These are phyloP conservation scores for Ramaria sp. DNA, from an alignment of 768 basidiomycete species.

Conservation along the genomic window DNA sequence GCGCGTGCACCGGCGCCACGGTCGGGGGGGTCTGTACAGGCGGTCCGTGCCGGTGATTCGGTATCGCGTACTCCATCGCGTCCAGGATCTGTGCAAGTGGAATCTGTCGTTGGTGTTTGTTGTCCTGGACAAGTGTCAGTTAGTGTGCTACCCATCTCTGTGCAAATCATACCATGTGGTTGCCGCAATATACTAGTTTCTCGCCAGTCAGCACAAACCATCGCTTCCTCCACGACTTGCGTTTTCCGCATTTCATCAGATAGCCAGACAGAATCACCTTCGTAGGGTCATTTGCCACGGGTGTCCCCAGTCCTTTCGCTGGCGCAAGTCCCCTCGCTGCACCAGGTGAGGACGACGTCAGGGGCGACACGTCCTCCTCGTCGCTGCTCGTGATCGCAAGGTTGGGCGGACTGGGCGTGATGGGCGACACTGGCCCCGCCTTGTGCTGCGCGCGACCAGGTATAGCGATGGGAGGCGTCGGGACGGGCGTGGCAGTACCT, in stretches of 20 bases:
- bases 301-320: conserved; percentile 22
- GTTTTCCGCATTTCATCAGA: conserved; percentile 92
- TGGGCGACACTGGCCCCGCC: conserved; percentile 12
- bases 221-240: conserved; percentile 91
- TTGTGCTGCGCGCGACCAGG: conserved; percentile 30
- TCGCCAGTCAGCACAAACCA: conserved; percentile 95
- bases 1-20: conserved; percentile 26
- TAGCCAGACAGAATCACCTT: conserved; percentile 85
- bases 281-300: conserved; percentile 41
- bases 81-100: conserved; percentile 80
- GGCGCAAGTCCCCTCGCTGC: conserved; percentile 28
- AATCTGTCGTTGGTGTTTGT: conserved; percentile 80
- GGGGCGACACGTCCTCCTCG: conserved; percentile 57
- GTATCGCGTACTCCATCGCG: conserved; percentile 78
- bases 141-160: background rate
- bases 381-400: conserved; percentile 65
- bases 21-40: conserved; percentile 14
- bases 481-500: conserved; percentile 34
- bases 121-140: conserved; percentile 47
- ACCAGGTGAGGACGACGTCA: conserved; percentile 25
- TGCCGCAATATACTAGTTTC: conserved; percentile 77
- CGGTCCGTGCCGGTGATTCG: conserved; percentile 37
- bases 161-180: conserved; percentile 70
- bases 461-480: conserved; percentile 20
- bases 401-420: conserved; percentile 16